Conservation (phyloP, 1,284 basidiomycete species). For the Moniliella sp. region DNA sequence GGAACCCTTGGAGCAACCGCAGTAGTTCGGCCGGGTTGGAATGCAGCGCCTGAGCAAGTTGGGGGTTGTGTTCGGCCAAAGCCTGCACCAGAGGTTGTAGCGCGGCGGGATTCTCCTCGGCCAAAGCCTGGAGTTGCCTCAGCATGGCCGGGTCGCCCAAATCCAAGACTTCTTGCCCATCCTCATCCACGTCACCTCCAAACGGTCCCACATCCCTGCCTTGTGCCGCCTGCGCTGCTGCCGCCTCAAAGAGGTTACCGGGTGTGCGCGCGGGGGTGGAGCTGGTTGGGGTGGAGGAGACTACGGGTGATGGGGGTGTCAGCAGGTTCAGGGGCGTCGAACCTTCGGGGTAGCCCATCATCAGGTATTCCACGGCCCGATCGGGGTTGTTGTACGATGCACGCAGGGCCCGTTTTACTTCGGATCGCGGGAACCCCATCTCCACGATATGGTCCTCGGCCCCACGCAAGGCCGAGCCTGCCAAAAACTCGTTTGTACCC, state of each 20-base stretch:
- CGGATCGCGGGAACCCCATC: slow-evolving; percentile 81
- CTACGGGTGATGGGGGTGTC: no score
- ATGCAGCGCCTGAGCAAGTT: slow-evolving; percentile 25
- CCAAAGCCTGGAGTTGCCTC: slow-evolving; percentile 19
- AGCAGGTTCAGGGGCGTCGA: no score
- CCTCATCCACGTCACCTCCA: slow-evolving; percentile 4
- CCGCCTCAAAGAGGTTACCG: slow-evolving; percentile 35
- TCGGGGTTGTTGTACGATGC: slow-evolving; percentile 97
- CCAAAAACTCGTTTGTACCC: slow-evolving; percentile 12
- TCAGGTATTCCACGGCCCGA: slow-evolving; percentile 85
- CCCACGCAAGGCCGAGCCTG: slow-evolving; percentile 19
- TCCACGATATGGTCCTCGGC: slow-evolving; percentile 40
- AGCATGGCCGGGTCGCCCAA: slow-evolving; percentile 30
- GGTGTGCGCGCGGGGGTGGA: no score
- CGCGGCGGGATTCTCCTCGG: slow-evolving; percentile 29
- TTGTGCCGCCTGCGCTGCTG: slow-evolving; percentile 26
- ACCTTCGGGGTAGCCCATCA: slow-evolving; percentile 40
- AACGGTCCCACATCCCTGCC: no score
- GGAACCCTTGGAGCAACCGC: slow-evolving; percentile 13
- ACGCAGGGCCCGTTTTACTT: slow-evolving; percentile 63
- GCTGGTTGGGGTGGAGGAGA: no score
- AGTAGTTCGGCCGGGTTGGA: slow-evolving; percentile 25
- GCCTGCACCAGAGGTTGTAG: slow-evolving; percentile 30
- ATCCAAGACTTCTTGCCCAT: slow-evolving; percentile 7
- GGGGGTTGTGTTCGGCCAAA: slow-evolving; percentile 29